Conservation (phyloP, 352 stramenopile species). For the Phytophthora sojae region DNA sequence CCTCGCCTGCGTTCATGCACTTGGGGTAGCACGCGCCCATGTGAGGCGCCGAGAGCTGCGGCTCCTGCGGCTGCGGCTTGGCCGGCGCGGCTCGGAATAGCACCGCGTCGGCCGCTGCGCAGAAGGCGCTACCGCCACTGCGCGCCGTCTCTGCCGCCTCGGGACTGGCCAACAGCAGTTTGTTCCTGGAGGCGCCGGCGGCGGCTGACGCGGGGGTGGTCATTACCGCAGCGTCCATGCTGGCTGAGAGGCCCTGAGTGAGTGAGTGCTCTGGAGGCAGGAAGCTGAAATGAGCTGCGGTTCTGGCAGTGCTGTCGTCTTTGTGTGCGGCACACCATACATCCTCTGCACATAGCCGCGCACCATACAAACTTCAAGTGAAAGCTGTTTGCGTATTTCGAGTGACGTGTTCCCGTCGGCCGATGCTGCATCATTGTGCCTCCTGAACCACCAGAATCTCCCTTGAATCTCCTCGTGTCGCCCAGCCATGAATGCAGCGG, state of each 20-base stretch:
- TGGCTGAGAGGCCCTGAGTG: background rate
- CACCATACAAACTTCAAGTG: conserved; percentile 21
- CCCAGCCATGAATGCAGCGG: background rate
- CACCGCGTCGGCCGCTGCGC: background rate
- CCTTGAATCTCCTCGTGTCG: background rate
- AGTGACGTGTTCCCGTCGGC: conserved; percentile 3
- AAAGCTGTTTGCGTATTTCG: background rate
- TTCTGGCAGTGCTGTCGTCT: background rate
- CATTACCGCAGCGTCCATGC: background rate
- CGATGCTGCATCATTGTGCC: background rate
- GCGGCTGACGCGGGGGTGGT: too few species aligned
- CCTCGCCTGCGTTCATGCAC: conserved; percentile 41
- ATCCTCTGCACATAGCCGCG: conserved; percentile 16
- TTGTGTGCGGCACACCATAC: background rate
- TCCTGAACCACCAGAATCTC: background rate
- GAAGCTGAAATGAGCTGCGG: background rate
- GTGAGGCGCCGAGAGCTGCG: background rate
- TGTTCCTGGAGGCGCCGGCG: background rate
- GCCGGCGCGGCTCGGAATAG: conserved; percentile 6
- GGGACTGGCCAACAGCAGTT: background rate
- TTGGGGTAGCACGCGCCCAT: conserved; percentile 62
- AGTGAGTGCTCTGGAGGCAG: too few species aligned
- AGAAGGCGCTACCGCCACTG: too few species aligned
- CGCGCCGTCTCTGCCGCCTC: background rate
- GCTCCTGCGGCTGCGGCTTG: background rate